Evolutionary conservation across 2,329 filamentous ascomycete species (phyloP), one percentile per base, ranked within the genome.

Genomic region (Trichoderma sp.): DNA sequence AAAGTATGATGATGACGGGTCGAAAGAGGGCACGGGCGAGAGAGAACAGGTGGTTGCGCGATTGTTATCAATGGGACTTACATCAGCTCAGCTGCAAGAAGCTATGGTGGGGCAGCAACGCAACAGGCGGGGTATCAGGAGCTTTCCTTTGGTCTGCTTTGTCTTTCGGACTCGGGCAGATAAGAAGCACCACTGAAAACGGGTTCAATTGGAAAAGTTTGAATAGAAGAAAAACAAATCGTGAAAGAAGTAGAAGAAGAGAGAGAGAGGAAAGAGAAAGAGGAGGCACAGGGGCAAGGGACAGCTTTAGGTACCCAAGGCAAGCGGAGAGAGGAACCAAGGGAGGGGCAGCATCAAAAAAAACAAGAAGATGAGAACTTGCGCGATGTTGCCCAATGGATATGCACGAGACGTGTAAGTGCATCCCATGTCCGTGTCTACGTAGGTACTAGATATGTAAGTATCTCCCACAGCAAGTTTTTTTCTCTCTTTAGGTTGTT

Each of bases 71-170:
- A 59, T 23, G 39, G 28, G 55, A 67, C 70, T 59, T 68, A 71
- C 70, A 61, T 68, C 36, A 67, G 57, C 70, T 63, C 70, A 71
- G 69, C 62, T 32, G 55, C 69, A 67, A 67, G 39, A 68, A 71
- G 70, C 70, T 71, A 71, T 71, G 64, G 70, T 68, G 70, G 70
- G 70, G 70, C 67, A 68, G 47, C 58, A 63, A 47, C 64, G 47
- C 58, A 63, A 58, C 64, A 57, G 70, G 70, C 64, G 70, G 70
- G 70, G 70, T 67, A 66, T 61, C 55, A 58, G 64, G 43, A 71
- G 70, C 70, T 71, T 71, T n/a, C 47, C 36, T 39, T 50, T 61
- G 15, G 62, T 34, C 43, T 50, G 43, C 43, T 50, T 50, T n/a
- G 43, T 20, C 17, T n/a, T 9, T n/a, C 13, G n/a, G 36, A 39